phyloP scores from a whole-genome alignment of 805 yeast genomes.

The Metschnikowia noctiluminum region DNA sequence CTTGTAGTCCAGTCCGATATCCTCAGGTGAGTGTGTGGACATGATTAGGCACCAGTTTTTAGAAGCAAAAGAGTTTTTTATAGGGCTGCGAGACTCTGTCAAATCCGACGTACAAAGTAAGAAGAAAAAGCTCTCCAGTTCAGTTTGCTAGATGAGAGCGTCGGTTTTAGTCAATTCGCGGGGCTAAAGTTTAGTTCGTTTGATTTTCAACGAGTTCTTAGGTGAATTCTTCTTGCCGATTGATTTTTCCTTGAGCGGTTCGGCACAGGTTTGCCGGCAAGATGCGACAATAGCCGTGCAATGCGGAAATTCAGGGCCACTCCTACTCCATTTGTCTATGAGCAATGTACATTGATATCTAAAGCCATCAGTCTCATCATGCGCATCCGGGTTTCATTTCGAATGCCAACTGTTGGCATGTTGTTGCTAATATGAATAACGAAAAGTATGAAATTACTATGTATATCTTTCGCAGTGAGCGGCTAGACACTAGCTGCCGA shows the following conservation, averaged over 20 bases:
- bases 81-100: too few species aligned
- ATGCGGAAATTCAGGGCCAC: conserved; percentile 3
- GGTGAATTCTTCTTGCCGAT: background rate
- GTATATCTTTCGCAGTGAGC: too few species aligned
- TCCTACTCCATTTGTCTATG: background rate
- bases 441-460: too few species aligned
- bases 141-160: too few species aligned
- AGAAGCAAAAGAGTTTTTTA: background rate
- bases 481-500: background rate
- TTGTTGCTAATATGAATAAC: too few species aligned
- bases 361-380: too few species aligned
- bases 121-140: too few species aligned
- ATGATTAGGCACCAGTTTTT: background rate
- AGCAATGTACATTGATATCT: too few species aligned
- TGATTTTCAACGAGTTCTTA: background rate
- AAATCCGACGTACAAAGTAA: too few species aligned
- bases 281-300: conserved; percentile 9
- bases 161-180: background rate
- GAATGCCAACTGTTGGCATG: too few species aligned
- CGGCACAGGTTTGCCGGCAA: conserved; percentile 10
- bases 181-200: background rate
- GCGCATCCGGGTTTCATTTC: too few species aligned
- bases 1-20: conserved; percentile 9
- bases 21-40: conserved; percentile 9
- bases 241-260: conserved; percentile 2